These are phyloP conservation scores for Candida sojae DNA, from an alignment of 1,139 yeast species.

Conservation along the genomic window DNA sequence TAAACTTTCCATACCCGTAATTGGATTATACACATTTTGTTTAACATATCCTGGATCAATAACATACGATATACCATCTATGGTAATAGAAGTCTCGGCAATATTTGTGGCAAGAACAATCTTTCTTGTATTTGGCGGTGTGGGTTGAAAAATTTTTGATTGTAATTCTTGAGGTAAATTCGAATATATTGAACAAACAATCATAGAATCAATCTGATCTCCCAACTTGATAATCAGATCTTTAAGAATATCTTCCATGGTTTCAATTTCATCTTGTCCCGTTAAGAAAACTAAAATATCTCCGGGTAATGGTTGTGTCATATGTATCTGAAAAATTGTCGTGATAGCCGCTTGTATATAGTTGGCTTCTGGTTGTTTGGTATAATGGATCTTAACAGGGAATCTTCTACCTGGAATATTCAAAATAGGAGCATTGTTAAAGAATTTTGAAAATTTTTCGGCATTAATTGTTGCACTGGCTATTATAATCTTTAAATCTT, in stretches of 20 bases:
- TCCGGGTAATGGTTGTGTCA: conserved; percentile 81
- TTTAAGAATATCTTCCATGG: conserved; percentile 85
- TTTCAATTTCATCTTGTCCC: conserved; percentile 98
- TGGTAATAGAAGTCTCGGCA: conserved; percentile 96
- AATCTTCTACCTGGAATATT: conserved; percentile 98
- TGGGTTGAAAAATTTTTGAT: conserved; percentile 77
- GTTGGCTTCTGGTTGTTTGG: conserved; percentile 95
- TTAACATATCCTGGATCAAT: conserved; percentile 98
- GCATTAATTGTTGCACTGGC: conserved; percentile 99
- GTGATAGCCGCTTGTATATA: conserved; percentile 92
- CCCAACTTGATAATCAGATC: conserved; percentile 48
- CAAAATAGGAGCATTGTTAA: conserved; percentile 86
- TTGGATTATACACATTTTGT: conserved; percentile 95
- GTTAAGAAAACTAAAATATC: conserved; percentile 87
- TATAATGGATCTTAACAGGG: conserved; percentile 95
- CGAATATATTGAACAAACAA: conserved; percentile 92
- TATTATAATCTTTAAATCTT: conserved; percentile 86
- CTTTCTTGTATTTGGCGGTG: conserved; percentile 90
- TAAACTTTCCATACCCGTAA: conserved; percentile 92
- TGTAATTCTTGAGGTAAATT: conserved; percentile 96
- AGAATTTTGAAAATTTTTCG: conserved; percentile 88
- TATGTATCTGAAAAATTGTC: conserved; percentile 95
- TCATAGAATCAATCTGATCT: conserved; percentile 83
- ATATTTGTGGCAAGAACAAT: conserved; percentile 91
- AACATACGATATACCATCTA: conserved; percentile 95